phyloP scores from a whole-genome alignment of 768 basidiomycete species.

The Boletus huronensis region DNA sequence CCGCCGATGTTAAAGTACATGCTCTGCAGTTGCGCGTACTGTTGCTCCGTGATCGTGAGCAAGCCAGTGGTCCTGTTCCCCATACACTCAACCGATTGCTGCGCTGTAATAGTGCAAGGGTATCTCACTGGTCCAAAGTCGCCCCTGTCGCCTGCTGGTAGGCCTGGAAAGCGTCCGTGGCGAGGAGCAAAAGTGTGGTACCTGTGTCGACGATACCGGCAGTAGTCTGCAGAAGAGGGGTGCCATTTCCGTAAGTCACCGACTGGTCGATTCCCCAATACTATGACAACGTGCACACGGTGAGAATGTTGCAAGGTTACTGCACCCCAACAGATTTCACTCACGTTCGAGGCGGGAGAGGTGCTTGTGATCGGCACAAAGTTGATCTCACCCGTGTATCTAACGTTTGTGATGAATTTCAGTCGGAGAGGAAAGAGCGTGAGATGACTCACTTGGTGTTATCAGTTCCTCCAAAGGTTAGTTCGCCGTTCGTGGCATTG shows the following conservation, averaged over 20 bases:
- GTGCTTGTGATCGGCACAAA: conserved; percentile 43
- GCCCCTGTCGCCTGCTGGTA: conserved; percentile 56
- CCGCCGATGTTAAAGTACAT: conserved; percentile 51
- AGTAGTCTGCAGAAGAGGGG: conserved; percentile 33
- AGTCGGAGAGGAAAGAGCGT: not conserved
- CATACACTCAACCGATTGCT: not conserved
- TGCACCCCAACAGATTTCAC: not conserved
- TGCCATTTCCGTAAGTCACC: conserved; percentile 35
- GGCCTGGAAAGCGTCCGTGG: conserved; percentile 54
- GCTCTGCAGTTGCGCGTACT: conserved; percentile 48
- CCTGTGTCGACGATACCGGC: conserved; percentile 53
- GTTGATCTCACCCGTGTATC: conserved; percentile 34
- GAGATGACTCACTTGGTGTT: conserved; percentile 34
- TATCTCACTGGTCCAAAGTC: conserved; percentile 43
- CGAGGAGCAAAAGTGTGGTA: conserved; percentile 53
- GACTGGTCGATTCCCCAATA: conserved; percentile 49
- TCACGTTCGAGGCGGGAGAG: conserved; percentile 39
- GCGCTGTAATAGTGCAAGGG: not conserved
- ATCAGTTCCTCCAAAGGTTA: conserved; percentile 55
- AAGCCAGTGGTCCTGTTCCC: conserved; percentile 48
- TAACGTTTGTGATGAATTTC: conserved; percentile 5
- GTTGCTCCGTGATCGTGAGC: conserved; percentile 46
- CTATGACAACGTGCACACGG: not conserved
- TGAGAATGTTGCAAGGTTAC: not conserved
- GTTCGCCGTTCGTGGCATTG: conserved; percentile 46